Evolutionary conservation across 371 early-diverging fungal genomes (phyloP), one percentile per base, ranked within the genome.

Genomic region (Actinomortierella wolfii): DNA sequence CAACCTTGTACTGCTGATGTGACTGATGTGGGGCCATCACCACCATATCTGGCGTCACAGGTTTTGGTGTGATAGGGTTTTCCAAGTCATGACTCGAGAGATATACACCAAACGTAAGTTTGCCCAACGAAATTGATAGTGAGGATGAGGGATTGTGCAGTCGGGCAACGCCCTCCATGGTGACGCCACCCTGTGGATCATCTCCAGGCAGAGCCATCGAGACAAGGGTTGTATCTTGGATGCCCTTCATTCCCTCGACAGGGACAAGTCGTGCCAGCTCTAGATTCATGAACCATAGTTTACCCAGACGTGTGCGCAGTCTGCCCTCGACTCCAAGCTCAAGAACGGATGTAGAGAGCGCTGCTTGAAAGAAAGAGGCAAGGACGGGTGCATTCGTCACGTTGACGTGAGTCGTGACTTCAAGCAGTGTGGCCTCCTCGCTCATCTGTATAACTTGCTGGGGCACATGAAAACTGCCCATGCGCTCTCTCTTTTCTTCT

Each of bases 41-140:
- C n/a, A n/a, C n/a, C n/a, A n/a, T n/a, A n/a, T n/a, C n/a, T n/a
- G n/a, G n/a, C n/a, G n/a, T n/a, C n/a, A n/a, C 51, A 0, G 67
- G 62, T 15, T 34, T 11, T 34, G 34, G 7, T 34, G 34, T 34
- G 34, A 6, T 4, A 34, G 11, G 34, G 7, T 4, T 11, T 4
- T 11, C 11, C 7, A 4, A 6, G 34, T 34, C 34, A 34, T 34
- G 4, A 34, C 11, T 34, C 11, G 74, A 67, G 3, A 73, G 50
- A 34, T 49, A 73, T n/a, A 73, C 59, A 1, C 74, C 74, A 59
- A 73, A 67, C 13, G 74, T 55, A n/a, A 67, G 34, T 11, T 56
- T 39, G 6, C 57, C 74, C 74, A 73, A 59, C 9, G 51, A 40
- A 13, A 73, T 15, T 14, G 74, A 73, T 8, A 73, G 54, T 0